Evolutionary conservation across 306 rosid species (phyloP).

Genomic region (Phaseolus lunatus): DNA sequence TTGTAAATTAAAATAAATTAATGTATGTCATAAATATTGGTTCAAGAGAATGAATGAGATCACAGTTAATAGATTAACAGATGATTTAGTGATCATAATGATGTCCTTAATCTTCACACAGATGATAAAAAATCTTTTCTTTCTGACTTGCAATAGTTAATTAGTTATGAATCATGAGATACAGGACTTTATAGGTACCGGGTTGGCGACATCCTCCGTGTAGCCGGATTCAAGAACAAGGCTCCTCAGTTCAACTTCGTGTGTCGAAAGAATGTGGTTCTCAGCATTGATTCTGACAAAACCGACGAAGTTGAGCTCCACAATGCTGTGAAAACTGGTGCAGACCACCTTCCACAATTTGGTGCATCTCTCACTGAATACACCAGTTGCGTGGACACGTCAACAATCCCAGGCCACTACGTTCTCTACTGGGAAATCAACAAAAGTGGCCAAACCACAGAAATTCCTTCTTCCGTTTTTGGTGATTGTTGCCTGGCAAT

Average conservation of each 20-base stretch:
- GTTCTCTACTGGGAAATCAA: conserved; percentile 1
- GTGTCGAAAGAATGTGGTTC: conserved; percentile 14
- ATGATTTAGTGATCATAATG: no score
- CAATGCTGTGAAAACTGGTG: neutral
- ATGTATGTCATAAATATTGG: no score
- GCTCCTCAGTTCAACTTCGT: conserved; percentile 23
- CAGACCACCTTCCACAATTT: neutral
- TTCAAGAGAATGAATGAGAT: no score
- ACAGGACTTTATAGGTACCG: conserved; percentile 20
- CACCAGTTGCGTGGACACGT: neutral
- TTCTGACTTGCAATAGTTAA: neutral
- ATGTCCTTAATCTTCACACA: no score
- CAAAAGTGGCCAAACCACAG: neutral
- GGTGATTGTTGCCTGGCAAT: neutral
- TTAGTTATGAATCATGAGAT: neutral
- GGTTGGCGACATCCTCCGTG: conserved; percentile 29
- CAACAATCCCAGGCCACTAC: conserved; percentile 16
- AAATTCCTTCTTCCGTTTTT: neutral
- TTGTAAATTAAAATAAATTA: no score
- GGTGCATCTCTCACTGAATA: conserved; percentile 19
- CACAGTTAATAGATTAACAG: no score
- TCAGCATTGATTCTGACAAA: conserved; percentile 26
- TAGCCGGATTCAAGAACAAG: conserved; percentile 10
- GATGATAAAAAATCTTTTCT: no score
- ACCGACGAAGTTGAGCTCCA: conserved; percentile 28